Evolutionary conservation across 805 yeast species (phyloP).

Genomic region (Lipomyces anomalus): DNA sequence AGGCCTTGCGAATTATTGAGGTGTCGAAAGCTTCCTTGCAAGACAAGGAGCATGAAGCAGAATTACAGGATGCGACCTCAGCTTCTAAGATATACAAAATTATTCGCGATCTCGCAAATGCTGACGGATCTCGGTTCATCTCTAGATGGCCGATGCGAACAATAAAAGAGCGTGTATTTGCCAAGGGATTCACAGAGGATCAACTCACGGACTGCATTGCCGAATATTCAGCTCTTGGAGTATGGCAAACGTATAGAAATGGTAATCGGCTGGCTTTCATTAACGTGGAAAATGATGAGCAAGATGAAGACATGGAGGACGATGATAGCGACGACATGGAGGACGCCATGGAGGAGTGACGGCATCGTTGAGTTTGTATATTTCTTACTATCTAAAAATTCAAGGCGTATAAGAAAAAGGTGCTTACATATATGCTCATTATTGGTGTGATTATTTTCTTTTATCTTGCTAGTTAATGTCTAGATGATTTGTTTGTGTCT

Average conservation of each 20-base stretch:
- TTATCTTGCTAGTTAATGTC: background rate
- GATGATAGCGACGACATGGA: conserved; percentile 3
- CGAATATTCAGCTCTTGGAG: conserved; percentile 64
- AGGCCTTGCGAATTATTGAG: conserved; percentile 78
- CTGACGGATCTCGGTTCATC: conserved; percentile 35
- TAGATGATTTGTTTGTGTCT: background rate
- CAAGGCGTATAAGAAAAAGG: background rate
- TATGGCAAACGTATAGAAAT: conserved; percentile 45
- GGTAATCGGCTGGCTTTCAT: conserved; percentile 19
- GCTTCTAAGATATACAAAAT: conserved; percentile 66
- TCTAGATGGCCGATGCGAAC: conserved; percentile 41
- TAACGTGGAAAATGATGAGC: conserved; percentile 10
- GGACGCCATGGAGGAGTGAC: background rate
- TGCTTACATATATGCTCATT: too few relatives aligned
- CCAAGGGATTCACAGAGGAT: conserved; percentile 77
- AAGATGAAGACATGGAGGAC: conserved; percentile 6
- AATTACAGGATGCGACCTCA: conserved; percentile 51
- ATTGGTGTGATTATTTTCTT: background rate
- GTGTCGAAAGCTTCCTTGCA: conserved; percentile 82
- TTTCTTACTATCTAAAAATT: background rate
- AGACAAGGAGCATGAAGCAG: conserved; percentile 42
- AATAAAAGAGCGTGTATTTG: conserved; percentile 59
- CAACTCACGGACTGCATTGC: conserved; percentile 69
- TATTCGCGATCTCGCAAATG: conserved; percentile 53
- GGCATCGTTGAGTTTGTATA: background rate